Percentiles rank a stretch among this genome's conserved stretches.
Conservation (phyloP, 176 grass and related monocot genomes). For the Coix lacrymajobi region DNA sequence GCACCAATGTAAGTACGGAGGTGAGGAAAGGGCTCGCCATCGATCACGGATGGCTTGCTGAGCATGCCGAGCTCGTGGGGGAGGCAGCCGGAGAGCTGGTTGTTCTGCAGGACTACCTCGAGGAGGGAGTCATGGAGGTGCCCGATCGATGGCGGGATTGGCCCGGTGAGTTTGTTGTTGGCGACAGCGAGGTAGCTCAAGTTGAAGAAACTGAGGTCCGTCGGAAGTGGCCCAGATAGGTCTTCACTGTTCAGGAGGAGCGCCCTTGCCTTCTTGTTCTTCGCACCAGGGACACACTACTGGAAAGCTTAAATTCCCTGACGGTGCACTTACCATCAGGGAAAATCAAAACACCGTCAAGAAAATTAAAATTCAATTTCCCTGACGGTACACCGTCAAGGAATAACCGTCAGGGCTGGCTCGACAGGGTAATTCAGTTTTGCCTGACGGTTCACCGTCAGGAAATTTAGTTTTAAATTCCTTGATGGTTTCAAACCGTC, state of each 20-base stretch:
- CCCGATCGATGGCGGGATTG: conserved; percentile 38
- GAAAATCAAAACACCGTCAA: too few relatives aligned
- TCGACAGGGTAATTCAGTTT: too few relatives aligned
- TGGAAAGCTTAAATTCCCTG: too few relatives aligned
- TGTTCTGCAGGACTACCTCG: conserved; percentile 63
- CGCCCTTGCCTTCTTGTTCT: background rate
- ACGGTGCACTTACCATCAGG: too few relatives aligned
- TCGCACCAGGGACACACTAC: background rate
- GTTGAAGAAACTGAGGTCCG: conserved; percentile 3
- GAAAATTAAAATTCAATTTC: too few relatives aligned
- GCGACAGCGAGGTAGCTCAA: conserved; percentile 53
- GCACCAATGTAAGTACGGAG: too few relatives aligned
- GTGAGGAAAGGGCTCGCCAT: too few relatives aligned
- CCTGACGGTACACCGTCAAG: too few relatives aligned
- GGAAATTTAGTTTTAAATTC: too few relatives aligned
- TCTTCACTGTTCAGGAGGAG: conserved; percentile 39
- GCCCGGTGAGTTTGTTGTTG: conserved; percentile 51
- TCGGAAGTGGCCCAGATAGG: background rate
- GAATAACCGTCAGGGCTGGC: too few relatives aligned
- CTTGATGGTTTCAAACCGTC: too few relatives aligned
- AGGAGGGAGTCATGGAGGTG: conserved; percentile 15
- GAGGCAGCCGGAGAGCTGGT: conserved; percentile 70
- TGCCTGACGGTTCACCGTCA: too few relatives aligned
- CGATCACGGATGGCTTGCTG: conserved; percentile 48
- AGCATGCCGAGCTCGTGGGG: conserved; percentile 55